Conservation (phyloP, 805 yeast species). For the Metschnikowia proteae region DNA sequence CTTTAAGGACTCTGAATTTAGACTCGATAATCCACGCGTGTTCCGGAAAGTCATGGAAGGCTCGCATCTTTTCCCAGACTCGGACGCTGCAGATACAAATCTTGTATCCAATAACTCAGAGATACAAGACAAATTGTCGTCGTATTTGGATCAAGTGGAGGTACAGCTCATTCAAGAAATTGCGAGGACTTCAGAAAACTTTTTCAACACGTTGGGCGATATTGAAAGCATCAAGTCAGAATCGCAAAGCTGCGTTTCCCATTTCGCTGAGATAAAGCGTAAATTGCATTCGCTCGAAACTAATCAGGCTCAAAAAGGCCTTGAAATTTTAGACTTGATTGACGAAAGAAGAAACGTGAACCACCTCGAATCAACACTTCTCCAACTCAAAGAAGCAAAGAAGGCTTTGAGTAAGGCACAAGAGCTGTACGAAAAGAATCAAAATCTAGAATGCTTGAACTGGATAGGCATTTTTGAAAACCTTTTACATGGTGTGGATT, state of each 20-base stretch:
- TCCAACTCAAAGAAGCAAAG: slow-evolving; percentile 45
- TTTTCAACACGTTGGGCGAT: slow-evolving; percentile 80
- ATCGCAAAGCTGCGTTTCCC: slow-evolving; percentile 48
- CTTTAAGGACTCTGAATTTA: slow-evolving; percentile 63
- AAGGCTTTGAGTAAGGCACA: slow-evolving; percentile 41
- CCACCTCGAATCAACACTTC: slow-evolving; percentile 56
- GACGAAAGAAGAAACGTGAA: slow-evolving; percentile 57
- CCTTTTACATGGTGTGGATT: slow-evolving; percentile 48
- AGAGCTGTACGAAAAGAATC: slow-evolving; percentile 39
- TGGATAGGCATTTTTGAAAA: slow-evolving; percentile 54
- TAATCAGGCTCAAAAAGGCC: slow-evolving; percentile 48
- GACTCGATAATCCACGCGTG: slow-evolving; percentile 82
- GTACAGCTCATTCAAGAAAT: slow-evolving; percentile 76
- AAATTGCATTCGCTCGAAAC: slow-evolving; percentile 46
- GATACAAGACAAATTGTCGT: slow-evolving; percentile 74
- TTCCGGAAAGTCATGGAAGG: slow-evolving; percentile 72
- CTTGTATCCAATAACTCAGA: slow-evolving; percentile 47
- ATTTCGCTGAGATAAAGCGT: slow-evolving; percentile 43
- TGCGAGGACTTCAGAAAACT: slow-evolving; percentile 76
- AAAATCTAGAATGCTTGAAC: slow-evolving; percentile 54
- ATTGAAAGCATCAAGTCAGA: slow-evolving; percentile 58
- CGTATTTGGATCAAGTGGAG: slow-evolving; percentile 83
- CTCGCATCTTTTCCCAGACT: slow-evolving; percentile 39
- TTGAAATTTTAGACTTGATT: slow-evolving; percentile 46
- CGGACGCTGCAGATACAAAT: slow-evolving; percentile 18